phyloP scores from a whole-genome alignment of 2,329 filamentous ascomycete genomes.

The Scytalidium lignicola region DNA sequence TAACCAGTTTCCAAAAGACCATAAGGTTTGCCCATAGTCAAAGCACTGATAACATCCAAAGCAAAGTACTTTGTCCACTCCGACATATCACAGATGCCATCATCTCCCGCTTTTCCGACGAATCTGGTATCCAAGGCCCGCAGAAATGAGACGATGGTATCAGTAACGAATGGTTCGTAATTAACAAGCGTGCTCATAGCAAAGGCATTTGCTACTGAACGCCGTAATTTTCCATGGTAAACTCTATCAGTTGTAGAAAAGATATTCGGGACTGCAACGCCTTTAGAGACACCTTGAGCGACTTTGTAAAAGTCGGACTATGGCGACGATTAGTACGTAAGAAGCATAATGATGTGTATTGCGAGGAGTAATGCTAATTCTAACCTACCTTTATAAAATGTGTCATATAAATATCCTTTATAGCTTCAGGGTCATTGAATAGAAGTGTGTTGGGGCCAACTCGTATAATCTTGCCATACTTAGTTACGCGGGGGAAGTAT shows the following conservation, averaged over 20 bases:
- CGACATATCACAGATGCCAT: conserved; percentile 1
- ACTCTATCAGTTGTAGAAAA: background rate
- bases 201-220: conserved; percentile 1
- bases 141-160: background rate
- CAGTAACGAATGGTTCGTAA: conserved; percentile 3
- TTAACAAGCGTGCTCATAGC: conserved; percentile 2
- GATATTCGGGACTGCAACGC: background rate
- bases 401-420: conserved; percentile 8
- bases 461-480: conserved; percentile 7
- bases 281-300: background rate
- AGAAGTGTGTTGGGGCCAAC: conserved; percentile 7
- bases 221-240: conserved; percentile 1
- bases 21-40: conserved; percentile 1
- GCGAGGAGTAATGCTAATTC: background rate
- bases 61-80: conserved; percentile 5
- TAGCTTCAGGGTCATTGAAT: conserved; percentile 5
- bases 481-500: background rate
- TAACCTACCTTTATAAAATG: background rate
- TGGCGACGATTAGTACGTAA: background rate
- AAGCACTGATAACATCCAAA: conserved; percentile 2
- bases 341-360: too few relatives aligned
- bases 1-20: conserved; percentile 1
- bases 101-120: background rate
- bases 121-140: background rate
- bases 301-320: background rate